Base-by-base conservation (phyloP, 768 basidiomycete genomes). In the Plicaturopsis crispa region DNA sequence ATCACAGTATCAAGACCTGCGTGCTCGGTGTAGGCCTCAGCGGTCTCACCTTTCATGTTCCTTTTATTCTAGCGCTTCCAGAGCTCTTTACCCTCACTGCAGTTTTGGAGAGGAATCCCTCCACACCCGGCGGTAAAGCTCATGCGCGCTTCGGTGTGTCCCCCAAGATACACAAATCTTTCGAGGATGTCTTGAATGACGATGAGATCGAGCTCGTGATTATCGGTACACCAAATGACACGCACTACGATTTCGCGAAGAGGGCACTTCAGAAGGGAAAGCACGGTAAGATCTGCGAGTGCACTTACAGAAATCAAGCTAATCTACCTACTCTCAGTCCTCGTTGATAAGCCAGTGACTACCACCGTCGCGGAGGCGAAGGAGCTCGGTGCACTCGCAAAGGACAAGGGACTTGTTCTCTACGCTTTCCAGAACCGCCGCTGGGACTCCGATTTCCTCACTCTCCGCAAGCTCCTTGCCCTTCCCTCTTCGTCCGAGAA, bases 261-360 rank as follows among this genome's bases (percentile, higher is more conserved):
- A 72, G 70, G 6, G 72, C 70, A 6, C 57, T 86, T 33, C 61
- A 74, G 41, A 78, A 82, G 1, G 83, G 82, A 6, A 86, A 87
- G 54, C 80, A 87, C 51, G 82, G 81, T 81, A 52, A 14, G 63
- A 43, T 16, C 24, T 26, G 17, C 20, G 18, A 33, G 26, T 16
- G 33, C 34, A 12, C 39, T 14, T n/a, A 32, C 10, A 18, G 4
- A 32, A 30, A 22, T 30, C 30, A 19, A 21, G 18, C 21, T 17
- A 18, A 19, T 37, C 26, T 20, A 8, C 17, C 11, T 23, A 23
- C 28, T 28, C 28, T 21, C 41, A 83, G 85, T 84, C 13, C 75
- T 88, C 28, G 79, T 88, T 24, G 86, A 88, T 51, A 89, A 89
- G 53, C 86, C 86, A 4, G 69, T 86, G 13, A 77, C 81, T 3